Evolutionary conservation across 352 stramenopile genomes (phyloP).

Genomic region (Phytopythium aichiense): DNA sequence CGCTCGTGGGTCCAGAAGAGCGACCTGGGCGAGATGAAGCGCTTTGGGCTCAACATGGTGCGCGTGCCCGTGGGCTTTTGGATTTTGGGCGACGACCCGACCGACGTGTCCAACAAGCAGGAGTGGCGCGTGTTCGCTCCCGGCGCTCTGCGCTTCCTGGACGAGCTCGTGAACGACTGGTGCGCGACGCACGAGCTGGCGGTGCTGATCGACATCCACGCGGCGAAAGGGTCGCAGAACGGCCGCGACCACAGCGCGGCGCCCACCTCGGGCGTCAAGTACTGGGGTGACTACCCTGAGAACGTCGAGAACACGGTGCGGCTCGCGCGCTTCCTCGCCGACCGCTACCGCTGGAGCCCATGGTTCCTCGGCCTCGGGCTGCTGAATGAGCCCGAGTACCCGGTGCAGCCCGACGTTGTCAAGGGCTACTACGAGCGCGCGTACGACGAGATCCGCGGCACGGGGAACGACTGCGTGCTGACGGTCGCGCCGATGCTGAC

Average conservation of each 20-base stretch:
- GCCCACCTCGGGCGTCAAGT: conserved; percentile 26
- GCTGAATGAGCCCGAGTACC: conserved; percentile 76
- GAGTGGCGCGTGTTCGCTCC: conserved; percentile 41
- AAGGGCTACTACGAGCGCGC: conserved; percentile 50
- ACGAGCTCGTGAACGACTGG: conserved; percentile 78
- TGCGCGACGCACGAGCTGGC: conserved; percentile 53
- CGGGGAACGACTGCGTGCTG: conserved; percentile 55
- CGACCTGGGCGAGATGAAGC: conserved; percentile 67
- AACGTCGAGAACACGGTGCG: conserved; percentile 70
- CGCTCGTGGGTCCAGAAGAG: conserved; percentile 70
- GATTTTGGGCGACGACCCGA: conserved; percentile 51
- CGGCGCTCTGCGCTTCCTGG: conserved; percentile 54
- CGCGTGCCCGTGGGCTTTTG: conserved; percentile 79
- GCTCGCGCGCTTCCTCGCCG: conserved; percentile 42
- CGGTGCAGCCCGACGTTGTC: conserved; percentile 40
- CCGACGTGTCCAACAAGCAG: conserved; percentile 44
- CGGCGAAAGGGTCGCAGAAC: conserved; percentile 73
- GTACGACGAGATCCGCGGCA: conserved; percentile 51
- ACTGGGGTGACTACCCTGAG: conserved; percentile 47
- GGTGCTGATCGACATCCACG: conserved; percentile 81
- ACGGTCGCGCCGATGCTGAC: conserved; percentile 45
- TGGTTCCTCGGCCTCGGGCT: conserved; percentile 70
- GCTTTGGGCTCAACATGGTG: conserved; percentile 66
- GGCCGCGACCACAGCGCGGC: conserved; percentile 71
- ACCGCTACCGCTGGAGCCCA: conserved; percentile 31